Evolutionary conservation across 2,329 filamentous ascomycete genomes (phyloP).

Genomic region (Cladosporium sp.): DNA sequence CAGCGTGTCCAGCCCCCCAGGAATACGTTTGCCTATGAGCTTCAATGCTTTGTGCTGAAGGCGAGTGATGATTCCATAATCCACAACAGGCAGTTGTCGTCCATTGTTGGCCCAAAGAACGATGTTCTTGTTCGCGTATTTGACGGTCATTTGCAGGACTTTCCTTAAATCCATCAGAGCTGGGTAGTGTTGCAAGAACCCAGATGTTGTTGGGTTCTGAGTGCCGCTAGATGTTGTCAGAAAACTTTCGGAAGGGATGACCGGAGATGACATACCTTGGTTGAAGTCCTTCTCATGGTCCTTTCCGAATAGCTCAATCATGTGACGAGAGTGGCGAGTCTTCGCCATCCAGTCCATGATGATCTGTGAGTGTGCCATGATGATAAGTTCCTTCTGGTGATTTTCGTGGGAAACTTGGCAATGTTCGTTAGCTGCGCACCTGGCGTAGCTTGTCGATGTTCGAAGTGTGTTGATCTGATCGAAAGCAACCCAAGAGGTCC

Average conservation of each 20-base stretch:
- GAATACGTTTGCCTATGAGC: not conserved
- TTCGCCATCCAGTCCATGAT: not conserved
- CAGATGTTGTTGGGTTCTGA: not conserved
- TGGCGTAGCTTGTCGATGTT: not conserved
- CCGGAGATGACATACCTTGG: too few relatives aligned
- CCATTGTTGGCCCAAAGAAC: not conserved
- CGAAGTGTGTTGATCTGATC: not conserved
- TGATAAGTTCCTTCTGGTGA: not conserved
- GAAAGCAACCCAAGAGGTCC: not conserved
- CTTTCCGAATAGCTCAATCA: too few relatives aligned
- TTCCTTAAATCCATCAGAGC: not conserved
- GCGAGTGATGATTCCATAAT: too few relatives aligned
- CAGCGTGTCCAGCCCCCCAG: not conserved
- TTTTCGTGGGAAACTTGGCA: not conserved
- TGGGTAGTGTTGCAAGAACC: not conserved
- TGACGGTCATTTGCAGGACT: not conserved
- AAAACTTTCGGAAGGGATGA: too few relatives aligned
- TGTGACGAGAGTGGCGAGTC: not conserved
- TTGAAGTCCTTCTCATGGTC: too few relatives aligned
- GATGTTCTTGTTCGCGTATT: not conserved
- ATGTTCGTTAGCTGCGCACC: not conserved
- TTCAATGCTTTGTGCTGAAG: too few relatives aligned
- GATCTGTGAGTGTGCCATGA: not conserved
- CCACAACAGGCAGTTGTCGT: not conserved
- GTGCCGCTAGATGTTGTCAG: not conserved